Evolutionary conservation across 148 eudicot genomes (phyloP).

Genomic region (Camellia japonica): DNA sequence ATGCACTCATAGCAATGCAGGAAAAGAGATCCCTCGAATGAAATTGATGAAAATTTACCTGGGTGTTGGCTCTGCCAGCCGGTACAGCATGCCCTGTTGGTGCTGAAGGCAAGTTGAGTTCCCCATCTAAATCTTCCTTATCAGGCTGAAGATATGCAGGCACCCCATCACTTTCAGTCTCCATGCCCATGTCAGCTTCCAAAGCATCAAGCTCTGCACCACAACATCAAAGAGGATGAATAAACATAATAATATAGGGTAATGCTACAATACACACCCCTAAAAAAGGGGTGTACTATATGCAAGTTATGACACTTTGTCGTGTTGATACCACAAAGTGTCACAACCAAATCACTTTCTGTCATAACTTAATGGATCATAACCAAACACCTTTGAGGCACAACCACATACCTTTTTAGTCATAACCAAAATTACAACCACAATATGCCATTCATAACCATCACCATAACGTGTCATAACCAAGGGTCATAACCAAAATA

Average conservation of each 20-base stretch:
- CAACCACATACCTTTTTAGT: too few relatives aligned
- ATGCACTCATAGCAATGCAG: background rate
- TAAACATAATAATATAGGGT: background rate
- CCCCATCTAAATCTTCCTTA: conserved; percentile 62
- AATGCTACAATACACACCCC: too few relatives aligned
- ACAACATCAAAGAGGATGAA: background rate
- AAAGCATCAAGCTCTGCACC: conserved; percentile 88
- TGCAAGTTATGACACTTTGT: too few relatives aligned
- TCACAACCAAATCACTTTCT: too few relatives aligned
- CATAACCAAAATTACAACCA: too few relatives aligned
- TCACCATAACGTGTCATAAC: too few relatives aligned
- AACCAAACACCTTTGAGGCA: too few relatives aligned
- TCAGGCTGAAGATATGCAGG: conserved; percentile 95
- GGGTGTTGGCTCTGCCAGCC: conserved; percentile 60
- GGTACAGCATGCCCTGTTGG: conserved; percentile 65
- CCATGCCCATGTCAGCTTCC: conserved; percentile 84
- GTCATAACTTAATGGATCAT: too few relatives aligned
- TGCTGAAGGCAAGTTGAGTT: conserved; percentile 86
- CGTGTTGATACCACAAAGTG: too few relatives aligned
- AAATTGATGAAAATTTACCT: conserved; percentile 36
- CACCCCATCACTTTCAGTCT: conserved; percentile 78
- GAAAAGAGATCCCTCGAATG: background rate
- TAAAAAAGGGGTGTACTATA: too few relatives aligned
- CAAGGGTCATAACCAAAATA: too few relatives aligned
- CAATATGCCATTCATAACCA: too few relatives aligned